Base-by-base conservation (phyloP, 2,329 filamentous ascomycete species). In the Hypoxylon sp. region DNA sequence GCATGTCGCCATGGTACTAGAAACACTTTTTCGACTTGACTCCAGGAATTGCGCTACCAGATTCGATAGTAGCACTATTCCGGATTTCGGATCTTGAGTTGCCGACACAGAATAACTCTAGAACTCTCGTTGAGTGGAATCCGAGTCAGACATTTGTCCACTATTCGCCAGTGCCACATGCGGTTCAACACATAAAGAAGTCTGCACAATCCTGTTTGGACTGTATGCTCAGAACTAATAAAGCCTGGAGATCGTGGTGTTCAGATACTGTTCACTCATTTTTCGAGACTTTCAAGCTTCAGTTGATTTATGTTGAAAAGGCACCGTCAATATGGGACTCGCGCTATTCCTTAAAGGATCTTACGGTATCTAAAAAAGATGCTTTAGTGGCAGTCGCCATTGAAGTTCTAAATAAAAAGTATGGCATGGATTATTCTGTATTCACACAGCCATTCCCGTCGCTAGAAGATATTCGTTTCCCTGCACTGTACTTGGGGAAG, bases 401-500 rank as follows among this genome's bases (percentile, higher is more conserved):
- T 6, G 44, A 46, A 10, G 65, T 62, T 17, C 37, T 76, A 17
- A 71, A 75, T 62, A 58, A 55, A 17, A 60, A 56, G 33, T 67
- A 63, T 47, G 74, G 74, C 8, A 60, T 54, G 2, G 66, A 70
- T 48, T 48, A 53, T 1, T 70, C 72, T 3, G 46, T 73, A 4
- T 55, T 76, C 3, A 48, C 63, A 33, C 39, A 67, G 39, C 68
- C 71, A 6, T 73, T 70, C 51, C 74, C 72, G 1, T 67, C 67
- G 4, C 13, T 33, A 22, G 37, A 63, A 2, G 67, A 72, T 22
- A 10, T 44, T 14, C 66, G 74, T 8, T 73, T 72, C 39, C 74
- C 74, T 8, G 69, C 71, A 2, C 35, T 76, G 31, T 71, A 64
- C 26, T 65, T 77, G 2, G 66, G 70, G 67, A 17, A 47, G 68